Percentiles rank a stretch among this genome's conserved stretches.
Conservation (phyloP, 495 filamentous ascomycete species). For the Tuber microsphaerosporum region DNA sequence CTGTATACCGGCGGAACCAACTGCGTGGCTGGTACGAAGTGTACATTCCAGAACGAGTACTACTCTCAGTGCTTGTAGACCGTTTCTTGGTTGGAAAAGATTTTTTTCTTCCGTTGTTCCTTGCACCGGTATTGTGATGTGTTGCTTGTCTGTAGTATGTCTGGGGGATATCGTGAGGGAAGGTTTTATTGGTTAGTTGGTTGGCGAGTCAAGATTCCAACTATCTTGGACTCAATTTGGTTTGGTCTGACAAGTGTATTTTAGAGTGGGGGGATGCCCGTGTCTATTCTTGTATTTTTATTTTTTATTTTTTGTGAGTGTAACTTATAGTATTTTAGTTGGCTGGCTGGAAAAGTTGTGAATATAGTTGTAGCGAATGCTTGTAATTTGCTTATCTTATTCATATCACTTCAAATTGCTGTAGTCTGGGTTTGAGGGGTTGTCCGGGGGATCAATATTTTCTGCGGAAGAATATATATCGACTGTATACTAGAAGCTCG, state of each 20-base stretch:
- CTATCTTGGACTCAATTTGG: background rate
- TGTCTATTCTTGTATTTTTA: background rate
- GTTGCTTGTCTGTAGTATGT: background rate
- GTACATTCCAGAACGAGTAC: slow-evolving; percentile 42
- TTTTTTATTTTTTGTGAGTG: background rate
- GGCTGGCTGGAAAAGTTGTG: background rate
- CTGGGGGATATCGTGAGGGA: background rate
- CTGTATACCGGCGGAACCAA: slow-evolving; percentile 38
- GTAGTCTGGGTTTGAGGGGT: background rate
- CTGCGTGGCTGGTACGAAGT: slow-evolving; percentile 42
- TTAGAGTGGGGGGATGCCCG: background rate
- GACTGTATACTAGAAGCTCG: too few species aligned
- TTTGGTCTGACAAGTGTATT: background rate
- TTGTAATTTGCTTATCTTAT: background rate
- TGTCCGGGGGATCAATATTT: background rate
- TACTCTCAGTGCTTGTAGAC: slow-evolving; percentile 44
- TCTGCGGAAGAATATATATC: background rate
- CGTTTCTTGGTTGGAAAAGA: background rate
- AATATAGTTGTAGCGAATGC: background rate
- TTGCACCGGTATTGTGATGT: background rate
- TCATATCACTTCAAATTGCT: too few species aligned
- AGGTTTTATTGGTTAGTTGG: background rate
- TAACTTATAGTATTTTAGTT: background rate
- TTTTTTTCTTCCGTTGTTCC: background rate
- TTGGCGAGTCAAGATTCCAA: background rate